Evolutionary conservation across 208 protist genomes (phyloP).

Genomic region (Acanthamoeba royreba): DNA sequence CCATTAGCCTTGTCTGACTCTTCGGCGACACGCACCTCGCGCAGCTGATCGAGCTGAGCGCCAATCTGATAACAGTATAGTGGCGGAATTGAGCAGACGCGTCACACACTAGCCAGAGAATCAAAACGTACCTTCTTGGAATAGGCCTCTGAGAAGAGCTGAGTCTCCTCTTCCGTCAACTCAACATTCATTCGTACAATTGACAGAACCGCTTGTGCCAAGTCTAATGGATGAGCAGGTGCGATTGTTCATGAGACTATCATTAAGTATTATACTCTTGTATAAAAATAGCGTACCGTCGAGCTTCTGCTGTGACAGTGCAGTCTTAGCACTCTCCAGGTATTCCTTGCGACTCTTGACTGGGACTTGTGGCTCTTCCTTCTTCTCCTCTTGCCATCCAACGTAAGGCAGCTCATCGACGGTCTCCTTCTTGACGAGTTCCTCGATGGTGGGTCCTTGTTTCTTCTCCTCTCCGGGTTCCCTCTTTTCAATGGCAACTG

Average conservation of each 20-base stretch:
- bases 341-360: not conserved
- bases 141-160: not conserved
- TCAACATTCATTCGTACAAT: not conserved
- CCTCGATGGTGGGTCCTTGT: not conserved
- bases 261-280: too few relatives aligned
- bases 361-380: not conserved
- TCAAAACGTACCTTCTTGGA: not conserved
- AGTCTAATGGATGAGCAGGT: too few relatives aligned
- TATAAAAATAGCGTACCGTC: too few relatives aligned
- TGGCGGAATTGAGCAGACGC: too few relatives aligned
- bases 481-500: conserved; percentile 15
- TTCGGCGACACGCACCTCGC: not conserved
- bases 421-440: not conserved
- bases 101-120: too few relatives aligned
- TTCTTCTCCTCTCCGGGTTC: not conserved
- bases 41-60: not conserved
- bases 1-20: not conserved
- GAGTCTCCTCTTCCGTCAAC: not conserved
- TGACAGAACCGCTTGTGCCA: not conserved
- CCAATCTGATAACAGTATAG: too few relatives aligned
- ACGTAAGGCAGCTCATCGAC: not conserved
- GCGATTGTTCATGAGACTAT: too few relatives aligned
- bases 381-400: conserved; percentile 9
- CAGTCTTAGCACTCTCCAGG: not conserved
- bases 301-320: not conserved